These are phyloP conservation scores for Fragilaria crotonensis DNA, from an alignment of 108 stramenopile genomes.

Conservation along the genomic window DNA sequence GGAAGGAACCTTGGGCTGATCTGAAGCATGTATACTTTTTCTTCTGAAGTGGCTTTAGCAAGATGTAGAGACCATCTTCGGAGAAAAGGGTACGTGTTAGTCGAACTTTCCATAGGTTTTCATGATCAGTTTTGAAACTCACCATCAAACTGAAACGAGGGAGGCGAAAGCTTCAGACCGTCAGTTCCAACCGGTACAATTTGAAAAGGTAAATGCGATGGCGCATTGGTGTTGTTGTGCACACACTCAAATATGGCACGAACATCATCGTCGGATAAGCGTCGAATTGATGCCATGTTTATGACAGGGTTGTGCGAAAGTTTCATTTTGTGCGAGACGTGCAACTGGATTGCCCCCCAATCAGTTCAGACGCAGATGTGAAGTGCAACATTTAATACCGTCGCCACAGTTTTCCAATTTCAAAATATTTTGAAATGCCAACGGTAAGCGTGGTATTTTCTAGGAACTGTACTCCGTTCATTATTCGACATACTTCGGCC, in stretches of 20 bases:
- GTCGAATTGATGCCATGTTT: constrained; percentile 19
- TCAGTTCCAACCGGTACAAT: constrained; percentile 48
- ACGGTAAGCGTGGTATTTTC: no score
- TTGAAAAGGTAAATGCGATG: constrained; percentile 46
- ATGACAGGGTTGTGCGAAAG: not conserved
- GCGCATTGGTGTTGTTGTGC: constrained; percentile 31
- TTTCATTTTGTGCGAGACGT: no score
- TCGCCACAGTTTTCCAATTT: no score
- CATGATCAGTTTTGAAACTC: no score
- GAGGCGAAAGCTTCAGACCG: constrained; percentile 61
- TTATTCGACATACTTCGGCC: no score
- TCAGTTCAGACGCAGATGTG: no score
- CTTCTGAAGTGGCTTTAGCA: constrained; percentile 45
- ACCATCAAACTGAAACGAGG: constrained; percentile 63
- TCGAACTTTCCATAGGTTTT: no score
- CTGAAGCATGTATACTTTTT: constrained; percentile 5
- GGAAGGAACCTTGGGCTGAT: constrained; percentile 28
- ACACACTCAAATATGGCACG: constrained; percentile 59
- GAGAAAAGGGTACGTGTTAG: not conserved
- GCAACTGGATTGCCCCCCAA: no score
- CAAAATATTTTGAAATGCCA: no score
- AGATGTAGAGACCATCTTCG: constrained; percentile 61
- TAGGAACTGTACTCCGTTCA: no score
- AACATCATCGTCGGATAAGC: constrained; percentile 52
- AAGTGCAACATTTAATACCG: no score